A percentile compares a stretch with the other conserved stretches of the same genome.
Evolutionary conservation across 1,139 yeast genomes (phyloP).

Genomic region (Saccharomycopsis crataegensis): DNA sequence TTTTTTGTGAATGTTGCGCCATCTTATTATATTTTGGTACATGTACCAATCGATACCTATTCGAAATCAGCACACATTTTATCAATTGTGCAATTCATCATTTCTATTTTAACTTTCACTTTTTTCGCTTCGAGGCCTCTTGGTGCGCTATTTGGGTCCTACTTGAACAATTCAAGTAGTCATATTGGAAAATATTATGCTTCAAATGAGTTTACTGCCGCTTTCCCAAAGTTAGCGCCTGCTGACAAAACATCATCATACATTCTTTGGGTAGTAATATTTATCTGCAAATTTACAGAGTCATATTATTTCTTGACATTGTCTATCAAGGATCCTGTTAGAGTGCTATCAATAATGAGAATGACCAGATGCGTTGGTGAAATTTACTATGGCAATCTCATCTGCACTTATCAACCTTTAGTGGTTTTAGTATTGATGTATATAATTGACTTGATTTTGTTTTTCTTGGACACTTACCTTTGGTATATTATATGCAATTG

Average conservation of each 20-base stretch:
- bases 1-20: slow-evolving; percentile 35
- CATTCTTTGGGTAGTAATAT: slow-evolving; percentile 55
- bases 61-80: slow-evolving; percentile 32
- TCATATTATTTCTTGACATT: slow-evolving; percentile 63
- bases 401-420: slow-evolving; percentile 54
- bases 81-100: slow-evolving; percentile 37
- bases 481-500: slow-evolving; percentile 71
- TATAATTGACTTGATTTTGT: slow-evolving; percentile 56
- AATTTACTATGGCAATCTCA: slow-evolving; percentile 43
- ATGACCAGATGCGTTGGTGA: slow-evolving; percentile 49
- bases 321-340: slow-evolving; percentile 62
- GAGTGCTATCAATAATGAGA: slow-evolving; percentile 35
- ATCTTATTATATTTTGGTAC: slow-evolving; percentile 34
- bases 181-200: slow-evolving; percentile 37
- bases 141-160: slow-evolving; percentile 34
- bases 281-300: slow-evolving; percentile 55
- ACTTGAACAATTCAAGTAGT: slow-evolving; percentile 34
- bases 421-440: slow-evolving; percentile 58
- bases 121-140: slow-evolving; percentile 43
- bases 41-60: slow-evolving; percentile 34
- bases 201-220: slow-evolving; percentile 55
- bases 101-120: slow-evolving; percentile 36
- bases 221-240: slow-evolving; percentile 47
- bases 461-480: slow-evolving; percentile 69
- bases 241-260: slow-evolving; percentile 61